Percentiles rank a stretch among this genome's conserved stretches.
Evolutionary conservation across 495 filamentous ascomycete species (phyloP).

Genomic region (Lophiostoma macrostomum): DNA sequence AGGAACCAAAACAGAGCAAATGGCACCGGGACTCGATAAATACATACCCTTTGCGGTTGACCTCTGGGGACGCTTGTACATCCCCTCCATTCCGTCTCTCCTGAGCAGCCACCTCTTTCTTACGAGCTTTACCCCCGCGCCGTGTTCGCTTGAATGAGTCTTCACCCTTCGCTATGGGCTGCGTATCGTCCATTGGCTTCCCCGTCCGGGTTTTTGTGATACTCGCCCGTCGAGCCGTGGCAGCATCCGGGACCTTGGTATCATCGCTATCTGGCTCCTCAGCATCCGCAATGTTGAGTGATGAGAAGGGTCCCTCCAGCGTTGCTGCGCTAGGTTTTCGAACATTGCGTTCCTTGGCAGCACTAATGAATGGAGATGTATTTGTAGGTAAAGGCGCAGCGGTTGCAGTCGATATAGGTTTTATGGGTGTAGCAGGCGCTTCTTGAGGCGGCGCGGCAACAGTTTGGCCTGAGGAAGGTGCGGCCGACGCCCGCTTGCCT

Average conservation of each 20-base stretch:
- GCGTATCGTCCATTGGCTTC: constrained; percentile 31
- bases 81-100: constrained; percentile 28
- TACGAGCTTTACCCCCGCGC: constrained; percentile 27
- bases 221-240: constrained; percentile 25
- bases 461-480: constrained; percentile 8
- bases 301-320: constrained; percentile 34
- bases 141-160: constrained; percentile 17
- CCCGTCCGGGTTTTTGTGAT: constrained; percentile 33
- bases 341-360: constrained; percentile 18
- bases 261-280: constrained; percentile 29
- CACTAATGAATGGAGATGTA: constrained; percentile 37
- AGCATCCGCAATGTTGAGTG: constrained; percentile 31
- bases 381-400: constrained; percentile 33
- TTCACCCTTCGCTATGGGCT: constrained; percentile 10
- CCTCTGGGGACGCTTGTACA: constrained; percentile 29
- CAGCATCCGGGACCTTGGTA: neutral
- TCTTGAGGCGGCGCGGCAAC: constrained; percentile 28
- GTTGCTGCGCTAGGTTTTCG: constrained; percentile 32
- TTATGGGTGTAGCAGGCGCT: constrained; percentile 38
- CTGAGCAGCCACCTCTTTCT: constrained; percentile 26
- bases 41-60: constrained; percentile 27
- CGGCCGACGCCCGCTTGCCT: constrained; percentile 29
- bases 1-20: too few relatives aligned
- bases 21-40: too few relatives aligned
- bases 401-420: constrained; percentile 28